phyloP scores from a whole-genome alignment of 2,329 filamentous ascomycete genomes.

The Annulohypoxylon truncatum region DNA sequence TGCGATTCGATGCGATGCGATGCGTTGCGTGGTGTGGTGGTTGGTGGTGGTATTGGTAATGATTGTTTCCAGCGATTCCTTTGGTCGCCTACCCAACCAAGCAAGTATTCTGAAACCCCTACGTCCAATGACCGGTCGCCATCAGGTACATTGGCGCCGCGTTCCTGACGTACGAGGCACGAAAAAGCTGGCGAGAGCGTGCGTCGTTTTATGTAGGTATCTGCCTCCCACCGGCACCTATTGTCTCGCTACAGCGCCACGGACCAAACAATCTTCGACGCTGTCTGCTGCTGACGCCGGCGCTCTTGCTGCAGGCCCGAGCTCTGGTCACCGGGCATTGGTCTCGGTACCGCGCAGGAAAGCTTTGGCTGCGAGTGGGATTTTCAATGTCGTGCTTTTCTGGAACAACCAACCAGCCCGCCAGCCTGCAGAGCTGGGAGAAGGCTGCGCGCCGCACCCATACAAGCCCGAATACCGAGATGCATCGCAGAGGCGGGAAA shows the following conservation, averaged over 20 bases:
- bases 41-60: conserved; percentile 3
- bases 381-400: conserved; percentile 50
- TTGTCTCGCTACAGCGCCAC: conserved; percentile 35
- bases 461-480: conserved; percentile 40
- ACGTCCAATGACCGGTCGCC: conserved; percentile 26
- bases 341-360: conserved; percentile 50
- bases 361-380: conserved; percentile 47
- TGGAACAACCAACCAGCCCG: conserved; percentile 45
- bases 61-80: conserved; percentile 29
- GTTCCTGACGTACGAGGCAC: conserved; percentile 40
- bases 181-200: conserved; percentile 15
- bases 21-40: background rate
- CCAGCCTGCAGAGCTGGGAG: conserved; percentile 44
- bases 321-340: conserved; percentile 54
- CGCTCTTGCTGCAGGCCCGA: conserved; percentile 39
- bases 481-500: conserved; percentile 42
- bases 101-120: background rate
- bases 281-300: conserved; percentile 26
- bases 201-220: conserved; percentile 32
- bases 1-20: background rate
- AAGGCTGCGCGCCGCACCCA: conserved; percentile 40
- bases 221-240: conserved; percentile 38
- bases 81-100: conserved; percentile 9
- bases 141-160: conserved; percentile 30
- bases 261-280: background rate